A percentile compares a stretch with the other conserved stretches of the same genome.
These are phyloP conservation scores for Tetracentron sinense DNA, from an alignment of 164 flowering plant genomes.

Conservation along the genomic window DNA sequence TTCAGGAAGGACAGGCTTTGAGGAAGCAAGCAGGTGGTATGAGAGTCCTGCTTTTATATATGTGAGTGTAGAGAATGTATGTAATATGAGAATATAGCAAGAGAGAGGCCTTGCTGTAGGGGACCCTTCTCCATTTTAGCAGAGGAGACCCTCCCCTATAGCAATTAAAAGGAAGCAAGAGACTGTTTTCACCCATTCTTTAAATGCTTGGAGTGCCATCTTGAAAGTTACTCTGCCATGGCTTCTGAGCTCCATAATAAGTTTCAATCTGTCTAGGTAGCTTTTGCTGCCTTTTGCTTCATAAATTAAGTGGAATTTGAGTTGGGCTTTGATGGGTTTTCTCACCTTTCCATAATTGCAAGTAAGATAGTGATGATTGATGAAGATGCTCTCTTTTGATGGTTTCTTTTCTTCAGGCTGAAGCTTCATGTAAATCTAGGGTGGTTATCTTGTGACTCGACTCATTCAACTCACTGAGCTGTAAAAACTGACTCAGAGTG, in stretches of 20 bases:
- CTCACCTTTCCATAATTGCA: conserved; percentile 21
- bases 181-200: conserved; percentile 37
- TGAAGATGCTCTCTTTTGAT: conserved; percentile 5
- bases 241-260: conserved; percentile 37
- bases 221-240: conserved; percentile 24
- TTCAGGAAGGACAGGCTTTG: conserved; percentile 23
- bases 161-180: conserved; percentile 27
- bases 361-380: conserved; percentile 5
- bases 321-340: conserved; percentile 1
- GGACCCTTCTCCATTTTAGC: conserved; percentile 45
- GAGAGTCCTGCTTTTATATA: conserved; percentile 14
- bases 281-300: conserved; percentile 28
- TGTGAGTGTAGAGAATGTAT: conserved; percentile 22
- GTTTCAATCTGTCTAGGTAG: conserved; percentile 25
- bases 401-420: conserved; percentile 12
- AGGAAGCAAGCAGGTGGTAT: conserved; percentile 15
- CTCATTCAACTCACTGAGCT: not conserved
- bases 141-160: conserved; percentile 27
- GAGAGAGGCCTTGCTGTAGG: conserved; percentile 23
- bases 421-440: conserved; percentile 8
- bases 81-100: conserved; percentile 28
- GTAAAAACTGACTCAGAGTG: not conserved
- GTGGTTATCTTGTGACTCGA: not conserved
- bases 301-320: conserved; percentile 5
- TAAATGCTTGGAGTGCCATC: conserved; percentile 38